phyloP scores from a whole-genome alignment of 768 basidiomycete species.

The Boletus vermiculosoides region DNA sequence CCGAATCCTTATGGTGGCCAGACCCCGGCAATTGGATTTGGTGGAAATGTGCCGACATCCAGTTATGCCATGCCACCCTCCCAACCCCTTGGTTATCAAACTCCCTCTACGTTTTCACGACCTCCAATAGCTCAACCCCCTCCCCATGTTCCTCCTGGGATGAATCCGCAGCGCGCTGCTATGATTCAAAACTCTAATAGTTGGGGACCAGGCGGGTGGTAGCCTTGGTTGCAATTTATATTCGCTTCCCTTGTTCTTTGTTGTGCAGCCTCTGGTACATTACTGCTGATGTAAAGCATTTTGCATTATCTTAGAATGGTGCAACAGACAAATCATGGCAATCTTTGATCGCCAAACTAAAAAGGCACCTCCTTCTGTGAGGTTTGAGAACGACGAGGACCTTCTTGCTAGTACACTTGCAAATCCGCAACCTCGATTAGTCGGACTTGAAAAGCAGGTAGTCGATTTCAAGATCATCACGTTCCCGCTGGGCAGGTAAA shows the following conservation, averaged over 20 bases:
- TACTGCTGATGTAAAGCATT: slow-evolving; percentile 30
- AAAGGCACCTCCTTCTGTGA: neutral
- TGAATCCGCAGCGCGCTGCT: slow-evolving; percentile 67
- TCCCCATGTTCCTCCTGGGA: slow-evolving; percentile 50
- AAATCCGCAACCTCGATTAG: neutral
- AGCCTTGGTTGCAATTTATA: slow-evolving; percentile 20
- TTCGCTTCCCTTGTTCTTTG: slow-evolving; percentile 17
- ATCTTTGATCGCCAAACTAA: no score
- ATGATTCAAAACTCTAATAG: slow-evolving; percentile 53
- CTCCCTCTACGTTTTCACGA: slow-evolving; percentile 38
- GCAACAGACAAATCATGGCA: slow-evolving; percentile 9
- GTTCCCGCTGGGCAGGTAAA: neutral
- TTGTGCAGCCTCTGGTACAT: slow-evolving; percentile 19
- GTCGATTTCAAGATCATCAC: neutral
- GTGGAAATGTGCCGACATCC: slow-evolving; percentile 27
- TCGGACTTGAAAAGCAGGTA: neutral
- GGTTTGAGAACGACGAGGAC: neutral
- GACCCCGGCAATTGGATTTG: slow-evolving; percentile 34
- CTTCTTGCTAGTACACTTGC: neutral
- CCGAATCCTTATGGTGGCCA: slow-evolving; percentile 72
- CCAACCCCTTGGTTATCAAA: slow-evolving; percentile 43
- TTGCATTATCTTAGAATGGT: slow-evolving; percentile 23
- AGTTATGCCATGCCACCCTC: slow-evolving; percentile 33
- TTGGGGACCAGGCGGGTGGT: slow-evolving; percentile 37
- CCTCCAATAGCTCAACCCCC: slow-evolving; percentile 42